Evolutionary conservation across 768 basidiomycete genomes (phyloP), one percentile per base, ranked within the genome.

Genomic region (Filobasidium floriforme): DNA sequence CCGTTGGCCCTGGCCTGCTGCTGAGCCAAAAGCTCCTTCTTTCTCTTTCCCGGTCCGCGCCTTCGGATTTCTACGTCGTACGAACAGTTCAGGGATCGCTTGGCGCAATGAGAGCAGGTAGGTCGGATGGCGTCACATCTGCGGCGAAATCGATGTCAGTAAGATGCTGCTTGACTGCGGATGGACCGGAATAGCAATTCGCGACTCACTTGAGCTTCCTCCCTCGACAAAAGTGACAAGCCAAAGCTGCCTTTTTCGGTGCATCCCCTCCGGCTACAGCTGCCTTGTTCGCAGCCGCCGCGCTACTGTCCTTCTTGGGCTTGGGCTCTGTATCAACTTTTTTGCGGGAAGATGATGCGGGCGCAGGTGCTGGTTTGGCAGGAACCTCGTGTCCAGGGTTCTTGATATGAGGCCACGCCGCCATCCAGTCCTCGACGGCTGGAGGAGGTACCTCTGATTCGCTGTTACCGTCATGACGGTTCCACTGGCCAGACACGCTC

Each of bases 171-270:
- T 49, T 22, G 43, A 44, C 43, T n/a, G n/a, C n/a, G n/a, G n/a
- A n/a, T n/a, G n/a, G n/a, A n/a, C n/a, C n/a, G n/a, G n/a, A n/a
- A n/a, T n/a, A n/a, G n/a, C n/a, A n/a, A n/a, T n/a, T 51, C n/a
- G 55, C 22, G 7, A 74, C 77, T 70, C 70, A 79, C 75, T 77
- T 80, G 63, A 79, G 74, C 65, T 80, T 80, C 32, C 79, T 65
- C 22, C 77, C 72, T 59, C 79, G 71, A 59, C 79, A 80, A 66
- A 80, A 80, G 63, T 80, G 79, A 69, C 79, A 80, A 22, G 79
- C 79, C 32, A 79, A 66, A 28, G 71, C 66, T 18, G 73, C 66
- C 65, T 74, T 75, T 60, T 71, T 66, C 32, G 67, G 67, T 24
- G 22, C 18, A 24, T 61, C 57, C 28, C 46, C 57, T 7, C 57